Conservation (phyloP, 345 rosid genomes). For the Streptanthus diversifolius region DNA sequence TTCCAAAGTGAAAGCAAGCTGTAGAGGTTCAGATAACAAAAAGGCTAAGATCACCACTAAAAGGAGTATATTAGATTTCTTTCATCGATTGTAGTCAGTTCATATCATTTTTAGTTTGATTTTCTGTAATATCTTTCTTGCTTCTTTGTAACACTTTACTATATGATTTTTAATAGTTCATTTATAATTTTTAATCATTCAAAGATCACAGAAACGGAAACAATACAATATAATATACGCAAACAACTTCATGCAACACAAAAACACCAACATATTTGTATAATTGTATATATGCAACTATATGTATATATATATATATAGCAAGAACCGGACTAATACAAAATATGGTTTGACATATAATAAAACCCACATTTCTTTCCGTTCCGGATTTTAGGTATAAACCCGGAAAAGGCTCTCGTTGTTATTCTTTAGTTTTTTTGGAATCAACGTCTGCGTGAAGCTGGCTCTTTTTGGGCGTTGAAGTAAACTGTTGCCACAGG, state of each 20-base stretch:
- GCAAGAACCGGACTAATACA: slow-evolving; percentile 15
- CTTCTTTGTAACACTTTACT: background rate
- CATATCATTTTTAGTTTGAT: background rate
- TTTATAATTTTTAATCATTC: too few species aligned
- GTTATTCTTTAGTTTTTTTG: background rate
- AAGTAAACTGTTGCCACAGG: slow-evolving; percentile 82
- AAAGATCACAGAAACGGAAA: background rate
- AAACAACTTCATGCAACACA: background rate
- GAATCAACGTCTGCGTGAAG: slow-evolving; percentile 48
- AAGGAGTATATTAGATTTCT: slow-evolving; percentile 60
- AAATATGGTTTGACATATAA: slow-evolving; percentile 27
- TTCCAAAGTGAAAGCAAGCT: slow-evolving; percentile 36
- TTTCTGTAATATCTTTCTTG: background rate
- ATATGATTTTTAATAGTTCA: background rate
- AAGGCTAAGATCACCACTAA: slow-evolving; percentile 28
- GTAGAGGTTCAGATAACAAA: slow-evolving; percentile 31
- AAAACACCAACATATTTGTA: background rate
- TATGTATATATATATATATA: background rate
- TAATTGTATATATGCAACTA: slow-evolving; percentile 12
- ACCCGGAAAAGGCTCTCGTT: background rate
- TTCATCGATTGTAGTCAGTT: slow-evolving; percentile 41
- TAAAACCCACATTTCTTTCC: slow-evolving; percentile 15
- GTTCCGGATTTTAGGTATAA: background rate
- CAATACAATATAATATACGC: background rate
- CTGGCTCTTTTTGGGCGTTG: slow-evolving; percentile 87